phyloP scores from a whole-genome alignment of 768 basidiomycete genomes.

The Pleurotus sapidus region DNA sequence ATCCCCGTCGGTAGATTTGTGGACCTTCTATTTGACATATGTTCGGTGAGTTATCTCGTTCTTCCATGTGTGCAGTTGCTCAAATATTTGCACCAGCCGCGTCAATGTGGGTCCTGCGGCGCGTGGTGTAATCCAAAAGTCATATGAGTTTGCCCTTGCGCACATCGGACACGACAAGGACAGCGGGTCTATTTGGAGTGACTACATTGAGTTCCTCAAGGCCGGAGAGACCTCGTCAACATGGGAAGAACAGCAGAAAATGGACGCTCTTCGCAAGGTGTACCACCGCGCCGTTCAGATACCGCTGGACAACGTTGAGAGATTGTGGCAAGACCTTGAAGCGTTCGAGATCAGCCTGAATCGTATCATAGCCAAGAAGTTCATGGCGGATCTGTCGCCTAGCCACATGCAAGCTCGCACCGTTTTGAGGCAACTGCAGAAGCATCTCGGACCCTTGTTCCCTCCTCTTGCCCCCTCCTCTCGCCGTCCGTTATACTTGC shows the following conservation, averaged over 20 bases:
- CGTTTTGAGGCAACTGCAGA: constrained; percentile 75
- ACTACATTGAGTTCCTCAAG: constrained; percentile 89
- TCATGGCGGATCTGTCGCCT: constrained; percentile 89
- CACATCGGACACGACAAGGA: constrained; percentile 91
- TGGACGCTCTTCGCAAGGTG: constrained; percentile 87
- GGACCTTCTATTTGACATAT: constrained; percentile 92
- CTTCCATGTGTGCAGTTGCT: constrained; percentile 1
- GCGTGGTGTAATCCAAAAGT: constrained; percentile 77
- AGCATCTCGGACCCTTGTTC: constrained; percentile 65
- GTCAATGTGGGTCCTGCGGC: constrained; percentile 63
- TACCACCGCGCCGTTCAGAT: constrained; percentile 95
- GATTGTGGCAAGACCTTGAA: constrained; percentile 92
- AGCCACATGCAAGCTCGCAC: constrained; percentile 95
- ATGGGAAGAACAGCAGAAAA: constrained; percentile 96
- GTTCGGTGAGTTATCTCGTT: constrained; percentile 62
- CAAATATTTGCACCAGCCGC: constrained; percentile 39
- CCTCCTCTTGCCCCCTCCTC: constrained; percentile 31
- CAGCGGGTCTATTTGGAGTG: constrained; percentile 89
- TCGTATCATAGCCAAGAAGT: constrained; percentile 94
- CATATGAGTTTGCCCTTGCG: constrained; percentile 91
- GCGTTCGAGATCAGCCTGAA: constrained; percentile 88
- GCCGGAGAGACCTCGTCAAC: constrained; percentile 78
- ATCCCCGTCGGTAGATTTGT: constrained; percentile 86
- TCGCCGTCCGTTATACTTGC: constrained; percentile 57
- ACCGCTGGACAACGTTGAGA: constrained; percentile 90